Conservation (phyloP, 2,329 filamentous ascomycete genomes). For the Scolecobasidium constrictum region DNA sequence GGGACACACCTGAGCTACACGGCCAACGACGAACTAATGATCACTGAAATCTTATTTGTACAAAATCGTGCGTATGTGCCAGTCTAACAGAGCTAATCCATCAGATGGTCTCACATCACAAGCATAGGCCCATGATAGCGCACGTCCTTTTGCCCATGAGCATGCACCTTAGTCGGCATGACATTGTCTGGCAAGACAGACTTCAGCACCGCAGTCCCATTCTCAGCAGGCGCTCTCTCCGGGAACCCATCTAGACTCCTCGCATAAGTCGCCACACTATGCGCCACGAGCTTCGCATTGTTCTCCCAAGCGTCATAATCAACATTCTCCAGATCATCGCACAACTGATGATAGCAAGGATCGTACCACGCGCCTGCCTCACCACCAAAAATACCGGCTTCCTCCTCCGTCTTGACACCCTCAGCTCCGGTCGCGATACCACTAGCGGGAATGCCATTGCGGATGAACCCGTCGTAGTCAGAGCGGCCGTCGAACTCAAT, state of each 20-base stretch:
- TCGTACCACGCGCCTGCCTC: conserved; percentile 26
- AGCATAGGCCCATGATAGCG: background rate
- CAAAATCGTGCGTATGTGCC: no score
- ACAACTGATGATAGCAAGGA: conserved; percentile 26
- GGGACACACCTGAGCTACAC: no score
- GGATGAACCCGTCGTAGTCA: conserved; percentile 27
- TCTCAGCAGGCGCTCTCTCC: background rate
- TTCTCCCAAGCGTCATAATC: conserved; percentile 24
- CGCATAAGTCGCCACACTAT: conserved; percentile 23
- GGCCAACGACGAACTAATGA: no score
- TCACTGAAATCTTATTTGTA: no score
- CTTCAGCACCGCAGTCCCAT: background rate
- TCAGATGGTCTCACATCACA: background rate
- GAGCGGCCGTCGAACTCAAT: conserved; percentile 26
- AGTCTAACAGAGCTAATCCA: no score
- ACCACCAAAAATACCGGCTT: conserved; percentile 24
- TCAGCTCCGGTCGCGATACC: conserved; percentile 28
- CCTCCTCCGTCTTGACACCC: conserved; percentile 25
- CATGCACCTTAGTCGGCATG: background rate
- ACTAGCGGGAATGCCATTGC: conserved; percentile 24
- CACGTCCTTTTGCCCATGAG: background rate
- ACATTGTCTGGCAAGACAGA: background rate
- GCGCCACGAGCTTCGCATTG: conserved; percentile 28
- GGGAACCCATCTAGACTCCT: conserved; percentile 24
- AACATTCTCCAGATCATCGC: conserved; percentile 26